Percentiles rank a stretch among this genome's conserved stretches.
These are phyloP conservation scores for Musa troglodytarum DNA, from an alignment of 176 grass and related monocot species.

Conservation along the genomic window DNA sequence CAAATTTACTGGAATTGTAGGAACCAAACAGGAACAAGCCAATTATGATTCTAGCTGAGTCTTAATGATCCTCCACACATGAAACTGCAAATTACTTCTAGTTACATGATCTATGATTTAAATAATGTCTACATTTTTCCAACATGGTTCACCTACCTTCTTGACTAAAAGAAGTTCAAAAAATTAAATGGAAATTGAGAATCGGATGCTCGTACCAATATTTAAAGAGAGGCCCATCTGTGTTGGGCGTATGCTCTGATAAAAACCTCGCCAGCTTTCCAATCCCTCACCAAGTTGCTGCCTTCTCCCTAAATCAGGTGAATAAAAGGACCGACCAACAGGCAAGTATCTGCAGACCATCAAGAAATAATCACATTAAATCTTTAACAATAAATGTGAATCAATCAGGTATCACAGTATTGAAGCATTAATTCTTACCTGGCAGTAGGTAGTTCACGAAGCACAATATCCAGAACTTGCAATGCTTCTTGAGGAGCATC, in stretches of 20 bases:
- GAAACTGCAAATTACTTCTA: too few relatives aligned
- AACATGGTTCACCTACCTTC: too few relatives aligned
- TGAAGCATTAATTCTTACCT: constrained; percentile 24
- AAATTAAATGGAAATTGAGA: too few relatives aligned
- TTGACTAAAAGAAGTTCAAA: too few relatives aligned
- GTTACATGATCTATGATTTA: too few relatives aligned
- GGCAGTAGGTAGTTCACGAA: constrained; percentile 62
- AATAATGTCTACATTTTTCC: too few relatives aligned
- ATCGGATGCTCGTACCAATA: constrained; percentile 36
- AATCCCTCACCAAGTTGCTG: constrained; percentile 75
- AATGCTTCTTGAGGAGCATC: constrained; percentile 81
- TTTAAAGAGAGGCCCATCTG: constrained; percentile 93
- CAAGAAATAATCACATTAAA: neutral
- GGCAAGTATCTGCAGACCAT: constrained; percentile 46
- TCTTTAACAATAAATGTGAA: neutral
- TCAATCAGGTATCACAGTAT: neutral
- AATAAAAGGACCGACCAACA: constrained; percentile 75
- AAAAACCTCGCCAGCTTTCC: constrained; percentile 87
- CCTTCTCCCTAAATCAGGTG: constrained; percentile 54
- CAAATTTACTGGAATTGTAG: too few relatives aligned
- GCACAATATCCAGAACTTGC: constrained; percentile 86
- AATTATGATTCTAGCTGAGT: neutral
- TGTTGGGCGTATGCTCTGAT: constrained; percentile 85
- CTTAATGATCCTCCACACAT: too few relatives aligned
- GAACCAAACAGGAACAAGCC: neutral